phyloP scores from a whole-genome alignment of 805 yeast genomes.

The Candida michaelii region DNA sequence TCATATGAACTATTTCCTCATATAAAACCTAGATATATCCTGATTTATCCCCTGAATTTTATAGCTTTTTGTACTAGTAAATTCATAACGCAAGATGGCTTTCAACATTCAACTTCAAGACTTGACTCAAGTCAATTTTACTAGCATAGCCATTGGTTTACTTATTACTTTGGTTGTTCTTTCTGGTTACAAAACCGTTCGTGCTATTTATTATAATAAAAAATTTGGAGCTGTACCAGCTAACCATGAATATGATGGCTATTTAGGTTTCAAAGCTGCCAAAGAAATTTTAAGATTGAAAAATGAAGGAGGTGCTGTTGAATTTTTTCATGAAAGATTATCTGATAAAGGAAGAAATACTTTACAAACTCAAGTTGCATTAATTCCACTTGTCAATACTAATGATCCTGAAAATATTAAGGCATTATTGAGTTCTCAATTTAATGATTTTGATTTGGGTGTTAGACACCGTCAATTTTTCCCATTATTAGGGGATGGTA shows the following conservation, averaged over 20 bases:
- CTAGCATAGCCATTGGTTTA: not conserved
- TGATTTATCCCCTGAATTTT: not conserved
- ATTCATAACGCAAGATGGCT: no score
- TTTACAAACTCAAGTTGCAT: conserved; percentile 18
- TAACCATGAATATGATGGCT: conserved; percentile 11
- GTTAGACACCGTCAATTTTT: conserved; percentile 35
- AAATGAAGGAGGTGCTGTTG: conserved; percentile 21
- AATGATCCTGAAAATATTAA: conserved; percentile 43
- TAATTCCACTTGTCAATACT: conserved; percentile 24
- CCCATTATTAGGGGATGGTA: conserved; percentile 44
- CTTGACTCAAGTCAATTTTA: not conserved
- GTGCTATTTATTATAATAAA: not conserved
- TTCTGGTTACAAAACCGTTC: not conserved
- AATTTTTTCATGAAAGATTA: conserved; percentile 18
- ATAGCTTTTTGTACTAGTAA: not conserved
- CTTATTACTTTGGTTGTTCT: no score
- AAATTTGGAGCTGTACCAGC: conserved; percentile 17
- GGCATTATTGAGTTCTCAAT: conserved; percentile 43
- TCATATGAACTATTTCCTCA: not conserved
- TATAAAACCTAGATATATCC: not conserved
- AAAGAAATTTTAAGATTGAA: conserved; percentile 14
- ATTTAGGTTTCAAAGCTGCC: conserved; percentile 20
- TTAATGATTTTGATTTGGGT: conserved; percentile 41
- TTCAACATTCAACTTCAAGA: not conserved
- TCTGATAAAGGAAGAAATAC: conserved; percentile 9